These are phyloP conservation scores for Botryotinia convoluta DNA, from an alignment of 2,329 filamentous ascomycete species.

Conservation along the genomic window DNA sequence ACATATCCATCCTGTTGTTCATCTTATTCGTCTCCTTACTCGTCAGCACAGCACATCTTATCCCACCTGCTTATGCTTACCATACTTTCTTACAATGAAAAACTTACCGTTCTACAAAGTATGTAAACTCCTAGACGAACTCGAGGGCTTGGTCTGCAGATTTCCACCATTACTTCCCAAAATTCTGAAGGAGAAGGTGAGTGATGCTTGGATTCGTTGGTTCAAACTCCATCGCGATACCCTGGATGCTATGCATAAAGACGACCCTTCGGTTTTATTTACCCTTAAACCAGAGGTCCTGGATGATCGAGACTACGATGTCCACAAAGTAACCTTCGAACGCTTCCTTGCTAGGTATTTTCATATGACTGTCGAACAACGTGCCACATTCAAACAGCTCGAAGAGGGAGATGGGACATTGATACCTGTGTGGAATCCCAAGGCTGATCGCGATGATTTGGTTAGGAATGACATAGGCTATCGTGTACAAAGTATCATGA, in stretches of 20 bases:
- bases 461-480: constrained; percentile 8
- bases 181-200: constrained; percentile 53
- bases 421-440: not conserved
- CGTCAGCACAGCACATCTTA: not conserved
- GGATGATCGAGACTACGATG: constrained; percentile 72
- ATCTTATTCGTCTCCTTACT: not conserved
- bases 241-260: constrained; percentile 47
- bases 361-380: not conserved
- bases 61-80: not conserved
- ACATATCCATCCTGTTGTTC: not conserved
- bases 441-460: not conserved
- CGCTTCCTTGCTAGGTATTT: constrained; percentile 58
- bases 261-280: constrained; percentile 9
- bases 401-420: not conserved
- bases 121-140: constrained; percentile 69
- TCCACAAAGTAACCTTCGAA: constrained; percentile 61
- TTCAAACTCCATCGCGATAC: constrained; percentile 60
- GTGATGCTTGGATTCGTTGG: constrained; percentile 59
- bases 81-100: constrained; percentile 41
- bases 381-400: not conserved
- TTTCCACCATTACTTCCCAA: constrained; percentile 42
- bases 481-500: constrained; percentile 25
- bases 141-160: constrained; percentile 48
- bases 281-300: constrained; percentile 49
- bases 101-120: constrained; percentile 65